These are phyloP conservation scores for Colletotrichum navitas DNA, from an alignment of 2,329 filamentous ascomycete species.

Conservation along the genomic window DNA sequence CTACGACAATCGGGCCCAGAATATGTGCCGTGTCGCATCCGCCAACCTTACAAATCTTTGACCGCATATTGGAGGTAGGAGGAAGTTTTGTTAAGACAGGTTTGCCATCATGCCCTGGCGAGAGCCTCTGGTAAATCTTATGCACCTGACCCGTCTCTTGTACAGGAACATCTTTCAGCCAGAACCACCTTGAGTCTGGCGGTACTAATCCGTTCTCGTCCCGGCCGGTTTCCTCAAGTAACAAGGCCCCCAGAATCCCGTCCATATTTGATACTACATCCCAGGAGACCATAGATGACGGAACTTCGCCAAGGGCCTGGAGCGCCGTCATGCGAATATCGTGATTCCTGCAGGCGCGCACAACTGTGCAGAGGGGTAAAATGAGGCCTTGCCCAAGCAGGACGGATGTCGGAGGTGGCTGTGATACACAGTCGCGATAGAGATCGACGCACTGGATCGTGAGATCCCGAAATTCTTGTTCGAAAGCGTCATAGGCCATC, in stretches of 20 bases:
- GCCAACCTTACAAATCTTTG: conserved; percentile 12
- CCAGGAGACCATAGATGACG: conserved; percentile 39
- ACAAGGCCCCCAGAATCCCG: conserved; percentile 33
- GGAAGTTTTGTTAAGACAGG: conserved; percentile 8
- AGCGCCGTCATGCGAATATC: conserved; percentile 39
- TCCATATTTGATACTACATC: conserved; percentile 32
- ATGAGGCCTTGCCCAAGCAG: conserved; percentile 35
- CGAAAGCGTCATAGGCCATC: conserved; percentile 39
- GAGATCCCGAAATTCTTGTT: conserved; percentile 36
- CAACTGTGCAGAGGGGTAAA: conserved; percentile 32
- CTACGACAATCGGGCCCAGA: conserved; percentile 1
- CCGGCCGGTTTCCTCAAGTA: conserved; percentile 42
- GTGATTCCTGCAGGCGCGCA: conserved; percentile 39
- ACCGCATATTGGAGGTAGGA: conserved; percentile 9
- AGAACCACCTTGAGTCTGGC: conserved; percentile 37
- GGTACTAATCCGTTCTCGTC: conserved; percentile 29
- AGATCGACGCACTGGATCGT: conserved; percentile 29
- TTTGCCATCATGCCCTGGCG: conserved; percentile 4
- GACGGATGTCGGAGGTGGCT: conserved; percentile 9
- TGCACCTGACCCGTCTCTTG: conserved; percentile 3
- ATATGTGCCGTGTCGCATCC: conserved; percentile 1
- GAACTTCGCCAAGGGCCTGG: conserved; percentile 31
- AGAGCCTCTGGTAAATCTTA: conserved; percentile 18
- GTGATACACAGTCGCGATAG: conserved; percentile 20
- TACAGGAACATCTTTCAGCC: conserved; percentile 17